phyloP scores from a whole-genome alignment of 768 basidiomycete genomes.

The Paxillus ammoniavirescens region DNA sequence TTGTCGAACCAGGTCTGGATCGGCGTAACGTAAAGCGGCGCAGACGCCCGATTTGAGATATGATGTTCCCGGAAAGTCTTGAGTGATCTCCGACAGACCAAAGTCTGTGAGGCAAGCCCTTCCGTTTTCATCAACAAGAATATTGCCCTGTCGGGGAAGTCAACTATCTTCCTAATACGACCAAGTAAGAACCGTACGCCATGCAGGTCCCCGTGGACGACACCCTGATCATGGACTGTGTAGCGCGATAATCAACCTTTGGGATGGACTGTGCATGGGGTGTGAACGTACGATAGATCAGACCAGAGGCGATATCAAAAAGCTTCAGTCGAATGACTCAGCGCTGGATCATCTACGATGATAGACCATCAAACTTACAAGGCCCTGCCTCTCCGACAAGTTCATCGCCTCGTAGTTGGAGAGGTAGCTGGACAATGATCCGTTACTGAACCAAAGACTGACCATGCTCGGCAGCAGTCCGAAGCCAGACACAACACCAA shows the following conservation, averaged over 20 bases:
- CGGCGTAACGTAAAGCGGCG: slow-evolving; percentile 48
- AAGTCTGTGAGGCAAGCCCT: slow-evolving; percentile 50
- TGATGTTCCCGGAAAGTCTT: slow-evolving; percentile 26
- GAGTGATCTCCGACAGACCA: slow-evolving; percentile 31
- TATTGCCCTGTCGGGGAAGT: slow-evolving; percentile 31
- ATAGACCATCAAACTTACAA: slow-evolving; percentile 11
- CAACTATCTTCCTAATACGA: neutral
- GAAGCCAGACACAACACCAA: slow-evolving; percentile 29
- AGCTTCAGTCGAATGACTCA: slow-evolving; percentile 10
- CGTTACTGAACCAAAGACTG: slow-evolving; percentile 32
- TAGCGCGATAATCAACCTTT: too few relatives aligned
- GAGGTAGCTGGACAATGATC: slow-evolving; percentile 25
- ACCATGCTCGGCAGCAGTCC: slow-evolving; percentile 31
- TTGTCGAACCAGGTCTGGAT: slow-evolving; percentile 29
- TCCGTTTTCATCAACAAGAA: slow-evolving; percentile 39
- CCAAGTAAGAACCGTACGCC: slow-evolving; percentile 20
- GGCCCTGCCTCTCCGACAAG: neutral
- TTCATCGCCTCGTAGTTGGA: neutral
- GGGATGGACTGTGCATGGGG: neutral
- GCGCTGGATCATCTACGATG: neutral
- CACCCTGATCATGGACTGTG: slow-evolving; percentile 19
- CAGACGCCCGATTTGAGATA: slow-evolving; percentile 32
- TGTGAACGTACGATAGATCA: slow-evolving; percentile 20
- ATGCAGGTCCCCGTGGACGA: slow-evolving; percentile 38
- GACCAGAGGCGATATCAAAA: slow-evolving; percentile 20